Evolutionary conservation across 2,329 filamentous ascomycete genomes (phyloP), one percentile per base, ranked within the genome.

Genomic region (Metarhizium sp.): DNA sequence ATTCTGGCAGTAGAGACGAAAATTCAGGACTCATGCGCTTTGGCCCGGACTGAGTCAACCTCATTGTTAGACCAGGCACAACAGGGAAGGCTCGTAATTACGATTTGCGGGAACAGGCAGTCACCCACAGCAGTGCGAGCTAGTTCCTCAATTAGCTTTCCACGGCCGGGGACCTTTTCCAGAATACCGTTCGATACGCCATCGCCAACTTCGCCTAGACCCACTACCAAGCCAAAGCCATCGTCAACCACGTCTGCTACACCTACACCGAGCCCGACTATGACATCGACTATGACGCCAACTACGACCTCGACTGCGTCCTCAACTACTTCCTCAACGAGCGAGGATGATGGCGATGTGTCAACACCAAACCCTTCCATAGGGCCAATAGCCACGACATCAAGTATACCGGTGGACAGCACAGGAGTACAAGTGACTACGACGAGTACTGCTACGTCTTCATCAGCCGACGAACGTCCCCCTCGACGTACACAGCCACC

Each of bases 21-120:
- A 30, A 66, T 73, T 18, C 62, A 65, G 50, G 51, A 60, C 11
- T 61, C 62, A 0, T 72, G 70, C 50, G 45, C 52, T 4, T 57
- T 55, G 13, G 62, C 69, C 8, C 54, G 60, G 10, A 58, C 62
- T 1, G 57, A 64, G 18, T 50, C 59, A 0, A 60, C 65, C 16
- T 69, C 74, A 2, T 58, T 77, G 13, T 58, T 77, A 14, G 67
- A 65, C 5, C 67, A 69, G 42, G 71, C 68, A 1, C 61, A 73
- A 53, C 56, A 61, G 20, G 73, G 71, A 3, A 65, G 69, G 38
- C 63, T 76, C 6, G 64, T 71, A n/a, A 60, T 61, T 6, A 59
- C 70, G 2, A 60, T 76, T 5, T 77, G 74, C 53, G 60, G 59
- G 34, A 50, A 47, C 58, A 18, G 43, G 58, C 11, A 56, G 55